phyloP scores from a whole-genome alignment of 306 rosid genomes.

The Notholithocarpus densiflorus region DNA sequence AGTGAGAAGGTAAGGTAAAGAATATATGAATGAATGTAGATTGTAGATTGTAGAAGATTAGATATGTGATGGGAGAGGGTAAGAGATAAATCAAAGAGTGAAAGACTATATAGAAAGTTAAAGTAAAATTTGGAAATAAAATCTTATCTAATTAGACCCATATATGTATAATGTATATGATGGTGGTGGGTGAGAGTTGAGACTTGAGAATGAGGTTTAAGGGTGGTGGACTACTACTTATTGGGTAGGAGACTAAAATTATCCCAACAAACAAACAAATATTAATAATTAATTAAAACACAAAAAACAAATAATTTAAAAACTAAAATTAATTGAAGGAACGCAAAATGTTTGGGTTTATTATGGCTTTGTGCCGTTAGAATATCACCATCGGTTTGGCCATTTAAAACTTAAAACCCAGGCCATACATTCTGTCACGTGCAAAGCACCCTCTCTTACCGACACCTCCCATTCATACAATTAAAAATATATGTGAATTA shows the following conservation, averaged over 20 bases:
- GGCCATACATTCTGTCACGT: constrained; percentile 26
- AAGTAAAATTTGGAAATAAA: constrained; percentile 1
- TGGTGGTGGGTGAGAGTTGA: constrained; percentile 5
- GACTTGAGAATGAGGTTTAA: constrained; percentile 9
- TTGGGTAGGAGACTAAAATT: background rate
- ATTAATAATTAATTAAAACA: no score
- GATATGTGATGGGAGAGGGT: constrained; percentile 13
- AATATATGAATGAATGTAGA: constrained; percentile 38
- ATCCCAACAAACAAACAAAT: background rate
- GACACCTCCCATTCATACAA: constrained; percentile 30
- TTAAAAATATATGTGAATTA: no score
- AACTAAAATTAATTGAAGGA: background rate
- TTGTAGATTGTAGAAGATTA: background rate
- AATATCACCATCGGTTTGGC: constrained; percentile 48
- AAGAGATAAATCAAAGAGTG: background rate
- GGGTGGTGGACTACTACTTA: constrained; percentile 4
- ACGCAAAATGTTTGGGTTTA: background rate
- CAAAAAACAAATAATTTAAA: background rate
- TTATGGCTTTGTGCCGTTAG: constrained; percentile 32
- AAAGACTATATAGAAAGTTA: background rate
- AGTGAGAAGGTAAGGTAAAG: constrained; percentile 71
- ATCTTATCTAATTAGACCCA: background rate
- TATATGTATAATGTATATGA: background rate
- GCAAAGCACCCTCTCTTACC: constrained; percentile 34
- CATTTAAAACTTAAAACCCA: constrained; percentile 17